A percentile compares a stretch with the other conserved stretches of the same genome.
Conservation (phyloP, 176 grass and related monocot genomes). For the Musa itinerans region DNA sequence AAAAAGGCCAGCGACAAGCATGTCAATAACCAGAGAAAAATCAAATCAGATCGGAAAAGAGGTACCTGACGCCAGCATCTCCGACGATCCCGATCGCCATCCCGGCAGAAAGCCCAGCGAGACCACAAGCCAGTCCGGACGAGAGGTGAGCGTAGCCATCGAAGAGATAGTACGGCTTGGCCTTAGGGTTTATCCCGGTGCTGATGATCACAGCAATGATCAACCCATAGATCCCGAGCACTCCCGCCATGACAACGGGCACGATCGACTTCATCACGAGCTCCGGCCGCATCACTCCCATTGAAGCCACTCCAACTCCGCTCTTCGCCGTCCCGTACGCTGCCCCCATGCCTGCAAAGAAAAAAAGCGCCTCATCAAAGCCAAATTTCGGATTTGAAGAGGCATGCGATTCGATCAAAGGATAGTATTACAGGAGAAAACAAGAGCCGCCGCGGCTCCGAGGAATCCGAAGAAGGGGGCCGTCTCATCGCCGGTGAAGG, state of each 20-base stretch:
- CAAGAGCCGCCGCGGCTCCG: slow-evolving; percentile 1
- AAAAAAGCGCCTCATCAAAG: not conserved
- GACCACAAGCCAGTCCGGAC: slow-evolving; percentile 6
- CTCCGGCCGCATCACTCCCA: slow-evolving; percentile 15
- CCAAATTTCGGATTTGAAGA: not conserved
- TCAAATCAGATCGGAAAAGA: not conserved
- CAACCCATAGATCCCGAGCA: slow-evolving; percentile 7
- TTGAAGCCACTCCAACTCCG: slow-evolving; percentile 4
- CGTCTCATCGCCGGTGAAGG: slow-evolving; percentile 10
- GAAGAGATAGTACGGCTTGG: slow-evolving; percentile 3
- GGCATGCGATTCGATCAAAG: not conserved
- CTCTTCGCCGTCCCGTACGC: slow-evolving; percentile 15
- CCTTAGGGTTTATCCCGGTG: slow-evolving; percentile 10
- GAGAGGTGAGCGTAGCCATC: slow-evolving; percentile 12
- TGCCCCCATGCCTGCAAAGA: not conserved
- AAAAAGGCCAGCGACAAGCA: not conserved
- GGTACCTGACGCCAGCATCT: slow-evolving; percentile 8
- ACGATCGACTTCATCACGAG: slow-evolving; percentile 17
- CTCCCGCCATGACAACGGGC: slow-evolving; percentile 15
- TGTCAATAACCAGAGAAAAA: not conserved
- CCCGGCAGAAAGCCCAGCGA: slow-evolving; percentile 6
- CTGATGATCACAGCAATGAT: slow-evolving; percentile 14
- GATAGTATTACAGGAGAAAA: slow-evolving; percentile 1
- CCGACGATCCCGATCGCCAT: slow-evolving; percentile 13
- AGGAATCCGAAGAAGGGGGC: slow-evolving; percentile 14